phyloP scores from a whole-genome alignment of 2,329 filamentous ascomycete genomes.

The Cladosporium sp. region DNA sequence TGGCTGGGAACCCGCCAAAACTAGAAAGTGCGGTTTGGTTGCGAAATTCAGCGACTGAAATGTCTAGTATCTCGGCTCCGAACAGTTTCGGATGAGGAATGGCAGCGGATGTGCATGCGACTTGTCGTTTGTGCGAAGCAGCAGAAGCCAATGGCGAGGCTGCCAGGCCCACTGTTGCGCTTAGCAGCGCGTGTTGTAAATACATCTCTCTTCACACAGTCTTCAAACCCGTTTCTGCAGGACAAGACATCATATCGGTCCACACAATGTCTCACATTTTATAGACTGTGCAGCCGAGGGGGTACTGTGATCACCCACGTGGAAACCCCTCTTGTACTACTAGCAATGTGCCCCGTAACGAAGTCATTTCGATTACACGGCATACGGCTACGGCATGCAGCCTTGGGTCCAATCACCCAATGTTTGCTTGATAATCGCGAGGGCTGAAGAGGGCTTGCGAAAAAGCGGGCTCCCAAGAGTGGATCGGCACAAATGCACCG shows the following conservation, averaged over 20 bases:
- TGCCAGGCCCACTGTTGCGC: not conserved
- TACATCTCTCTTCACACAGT: not conserved
- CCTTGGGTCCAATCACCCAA: not conserved
- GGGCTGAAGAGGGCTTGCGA: not conserved
- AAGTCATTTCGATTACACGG: not conserved
- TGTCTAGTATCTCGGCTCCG: conserved; percentile 12
- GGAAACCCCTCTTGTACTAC: not conserved
- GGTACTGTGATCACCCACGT: not conserved
- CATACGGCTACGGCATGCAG: not conserved
- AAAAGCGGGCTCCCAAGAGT: not conserved
- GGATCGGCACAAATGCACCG: not conserved
- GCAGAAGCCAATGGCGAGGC: not conserved
- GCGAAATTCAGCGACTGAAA: not conserved
- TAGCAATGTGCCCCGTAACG: not conserved
- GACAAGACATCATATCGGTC: not conserved
- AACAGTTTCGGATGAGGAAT: conserved; percentile 3
- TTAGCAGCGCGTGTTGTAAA: not conserved
- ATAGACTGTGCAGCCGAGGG: not conserved
- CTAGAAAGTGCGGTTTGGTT: not conserved
- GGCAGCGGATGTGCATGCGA: conserved; percentile 11
- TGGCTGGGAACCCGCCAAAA: conserved; percentile 1
- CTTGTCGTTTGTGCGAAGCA: not conserved
- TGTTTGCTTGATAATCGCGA: not conserved
- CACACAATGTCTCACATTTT: not conserved
- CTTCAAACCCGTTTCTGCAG: not conserved